Evolutionary conservation across 164 flowering plant genomes (phyloP).

Genomic region (Vitis rupestris): DNA sequence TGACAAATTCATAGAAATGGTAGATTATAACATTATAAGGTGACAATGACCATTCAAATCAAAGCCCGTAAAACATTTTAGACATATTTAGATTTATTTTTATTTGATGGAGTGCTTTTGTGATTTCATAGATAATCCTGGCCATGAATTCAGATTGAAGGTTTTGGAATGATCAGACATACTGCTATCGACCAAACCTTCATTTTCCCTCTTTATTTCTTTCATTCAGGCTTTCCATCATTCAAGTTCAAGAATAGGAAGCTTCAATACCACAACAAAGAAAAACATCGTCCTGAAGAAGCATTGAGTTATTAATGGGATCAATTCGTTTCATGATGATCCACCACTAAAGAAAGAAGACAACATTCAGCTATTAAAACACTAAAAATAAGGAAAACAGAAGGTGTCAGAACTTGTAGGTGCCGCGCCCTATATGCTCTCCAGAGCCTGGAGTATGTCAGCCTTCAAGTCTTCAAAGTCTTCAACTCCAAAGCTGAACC

Average conservation of each 20-base stretch:
- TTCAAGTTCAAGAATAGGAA: neutral
- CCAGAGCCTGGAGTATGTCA: conserved; percentile 88
- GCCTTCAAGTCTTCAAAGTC: conserved; percentile 89
- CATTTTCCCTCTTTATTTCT: neutral
- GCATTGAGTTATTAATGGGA: neutral
- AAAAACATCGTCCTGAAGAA: neutral
- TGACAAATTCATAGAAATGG: no score
- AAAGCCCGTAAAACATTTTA: no score
- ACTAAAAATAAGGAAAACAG: neutral
- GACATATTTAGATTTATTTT: no score
- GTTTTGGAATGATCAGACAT: neutral
- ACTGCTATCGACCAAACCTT: neutral
- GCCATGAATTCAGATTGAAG: no score
- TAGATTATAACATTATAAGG: no score
- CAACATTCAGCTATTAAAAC: conserved; percentile 4
- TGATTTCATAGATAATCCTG: no score
- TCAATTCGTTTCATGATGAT: neutral
- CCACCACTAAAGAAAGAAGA: conserved; percentile 2
- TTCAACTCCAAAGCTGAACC: conserved; percentile 95
- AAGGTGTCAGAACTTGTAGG: neutral
- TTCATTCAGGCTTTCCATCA: neutral
- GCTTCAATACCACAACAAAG: neutral
- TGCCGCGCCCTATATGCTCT: conserved; percentile 38
- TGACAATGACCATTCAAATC: no score
- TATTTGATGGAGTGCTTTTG: no score